Base-by-base conservation (phyloP, 1,139 yeast genomes). In the Candida tropicalis region DNA sequence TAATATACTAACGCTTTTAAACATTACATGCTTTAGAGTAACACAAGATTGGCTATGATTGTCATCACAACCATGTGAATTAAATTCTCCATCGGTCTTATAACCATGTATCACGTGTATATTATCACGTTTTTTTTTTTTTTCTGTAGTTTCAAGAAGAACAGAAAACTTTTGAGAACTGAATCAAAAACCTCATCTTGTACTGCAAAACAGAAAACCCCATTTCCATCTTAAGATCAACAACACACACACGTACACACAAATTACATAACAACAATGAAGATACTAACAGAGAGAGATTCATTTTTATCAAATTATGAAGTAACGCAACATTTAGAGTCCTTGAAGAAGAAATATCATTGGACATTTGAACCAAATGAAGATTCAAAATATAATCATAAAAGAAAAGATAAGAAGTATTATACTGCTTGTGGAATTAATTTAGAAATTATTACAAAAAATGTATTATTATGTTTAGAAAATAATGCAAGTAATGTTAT, bases 281-380 rank as follows among this genome's bases (percentile, higher is more conserved):
- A 73, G 59, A 62, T 73, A 39, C 58, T 72, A 41, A 59, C 59
- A 28, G 74, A 68, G 40, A 68, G 93, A 51, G 88, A 83, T 45
- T 76, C 80, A 48, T 74, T 88, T 47, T 69, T 88, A 40, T 79
- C 91, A 28, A 85, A 87, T 62, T 82, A 66, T 50, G 96, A 88
- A 63, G 95, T 88, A 2, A 66, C 70, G 35, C 70, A 76, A 43
- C 90, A 84, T 52, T 65, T 88, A 40, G 65, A 70, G 17, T 79
- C 69, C 22, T 69, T 82, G 20, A 82, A 80, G 52, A 57, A 55
- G 33, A 68, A 66, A 44, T 70, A 77, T 53, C 67, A 67, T 51
- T 77, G 80, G 82, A 54, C 68, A 7, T 73, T 72, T 43, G 58
- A 63, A 7, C 65, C 64, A 44, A 17, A 11, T 6, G 70, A 65